Base-by-base conservation (phyloP, 2,329 filamentous ascomycete genomes). In the Pseudocercospora musae region DNA sequence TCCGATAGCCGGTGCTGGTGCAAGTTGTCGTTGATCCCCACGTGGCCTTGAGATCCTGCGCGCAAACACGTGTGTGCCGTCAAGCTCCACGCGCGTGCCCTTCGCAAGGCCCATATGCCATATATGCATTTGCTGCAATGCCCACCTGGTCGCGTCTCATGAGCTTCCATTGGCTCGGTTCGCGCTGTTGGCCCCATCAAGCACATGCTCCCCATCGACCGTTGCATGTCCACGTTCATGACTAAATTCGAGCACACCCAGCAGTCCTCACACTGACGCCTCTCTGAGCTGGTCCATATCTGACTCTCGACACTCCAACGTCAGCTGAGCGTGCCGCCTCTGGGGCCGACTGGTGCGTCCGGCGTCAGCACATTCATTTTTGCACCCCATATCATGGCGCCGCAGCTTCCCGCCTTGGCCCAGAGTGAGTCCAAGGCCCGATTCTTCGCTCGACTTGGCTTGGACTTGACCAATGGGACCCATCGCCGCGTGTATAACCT, bases 401-500 rank as follows among this genome's bases (percentile, higher is more conserved):
- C 50, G 50, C 50, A 54, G 18, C 31, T 59, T 21, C 50, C 58
- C 56, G 62, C 62, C 42, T 55, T 79, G 55, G 73, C 78, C 18
- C 76, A 72, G 67, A 80, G 78, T 65, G 76, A 78, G 48, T 75
- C 76, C 50, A 80, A 79, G 68, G 68, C 71, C 15, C 73, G 72
- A 10, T 74, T 81, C 53, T 78, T 79, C 63, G 62, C 71, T 31
- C 69, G 76, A 23, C 72, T 81, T 13, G 75, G 76, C 0, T 69
- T 80, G 31, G 74, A 72, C 29, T 76, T 77, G 25, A 68, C 72
- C n/a, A 68, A 73, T 56, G 66, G 66, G 46, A 66, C 63, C 13
- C 69, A 75, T 62, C 73, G 69, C 56, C 63, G 69, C 20, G 66
- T 78, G 20, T 78, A 81, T 61, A 74, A 70, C 27, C 50, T 77